Evolutionary conservation across 1,139 yeast genomes (phyloP).

Genomic region (Taphrina flavorubra): DNA sequence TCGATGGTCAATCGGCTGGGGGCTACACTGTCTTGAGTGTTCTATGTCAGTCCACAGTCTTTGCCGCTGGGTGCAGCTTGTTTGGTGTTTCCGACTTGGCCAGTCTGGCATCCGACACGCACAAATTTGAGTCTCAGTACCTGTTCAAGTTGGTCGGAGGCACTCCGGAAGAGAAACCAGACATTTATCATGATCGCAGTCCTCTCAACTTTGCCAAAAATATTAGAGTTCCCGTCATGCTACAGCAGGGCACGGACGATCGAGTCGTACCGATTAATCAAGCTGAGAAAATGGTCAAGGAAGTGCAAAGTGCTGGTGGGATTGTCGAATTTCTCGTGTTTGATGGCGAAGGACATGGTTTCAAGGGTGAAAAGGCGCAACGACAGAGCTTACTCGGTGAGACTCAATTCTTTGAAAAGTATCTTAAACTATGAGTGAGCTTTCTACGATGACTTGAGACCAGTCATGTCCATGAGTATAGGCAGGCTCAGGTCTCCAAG

Average conservation of each 20-base stretch:
- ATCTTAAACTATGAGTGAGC: slow-evolving; percentile 16
- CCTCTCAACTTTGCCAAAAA: slow-evolving; percentile 30
- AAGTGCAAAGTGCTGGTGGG: slow-evolving; percentile 29
- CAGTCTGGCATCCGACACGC: slow-evolving; percentile 33
- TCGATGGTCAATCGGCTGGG: slow-evolving; percentile 39
- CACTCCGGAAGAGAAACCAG: slow-evolving; percentile 34
- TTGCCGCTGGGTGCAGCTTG: slow-evolving; percentile 31
- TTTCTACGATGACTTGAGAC: too few relatives aligned
- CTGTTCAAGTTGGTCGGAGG: slow-evolving; percentile 38
- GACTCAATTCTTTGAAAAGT: slow-evolving; percentile 25
- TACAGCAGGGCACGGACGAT: slow-evolving; percentile 38
- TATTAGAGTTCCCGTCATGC: slow-evolving; percentile 26
- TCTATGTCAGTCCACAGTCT: slow-evolving; percentile 23
- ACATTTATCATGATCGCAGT: slow-evolving; percentile 26
- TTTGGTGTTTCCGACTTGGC: slow-evolving; percentile 34
- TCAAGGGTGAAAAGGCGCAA: slow-evolving; percentile 32
- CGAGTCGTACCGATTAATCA: slow-evolving; percentile 37
- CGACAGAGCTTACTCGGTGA: slow-evolving; percentile 21
- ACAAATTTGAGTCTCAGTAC: slow-evolving; percentile 39
- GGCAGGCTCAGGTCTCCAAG: too few relatives aligned
- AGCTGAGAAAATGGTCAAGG: slow-evolving; percentile 31
- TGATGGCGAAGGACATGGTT: slow-evolving; percentile 39
- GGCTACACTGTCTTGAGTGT: slow-evolving; percentile 34
- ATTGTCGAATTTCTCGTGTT: slow-evolving; percentile 27
- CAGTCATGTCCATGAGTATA: too few relatives aligned